Evolutionary conservation across 768 basidiomycete genomes (phyloP).

Genomic region (Lactarius sp.): DNA sequence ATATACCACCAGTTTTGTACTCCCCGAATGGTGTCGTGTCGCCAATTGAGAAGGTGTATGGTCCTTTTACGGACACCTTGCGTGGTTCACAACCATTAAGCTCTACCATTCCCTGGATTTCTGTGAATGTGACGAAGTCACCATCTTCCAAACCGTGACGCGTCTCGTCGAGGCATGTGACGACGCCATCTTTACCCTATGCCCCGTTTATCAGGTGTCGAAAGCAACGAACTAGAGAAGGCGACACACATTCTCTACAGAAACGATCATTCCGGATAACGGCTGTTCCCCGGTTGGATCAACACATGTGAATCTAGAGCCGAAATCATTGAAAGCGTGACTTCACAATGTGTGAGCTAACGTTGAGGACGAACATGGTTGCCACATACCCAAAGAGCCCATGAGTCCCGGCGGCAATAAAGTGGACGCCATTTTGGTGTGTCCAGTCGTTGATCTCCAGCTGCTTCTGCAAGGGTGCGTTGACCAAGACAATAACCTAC

Average conservation of each 20-base stretch:
- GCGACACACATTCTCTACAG: constrained; percentile 69
- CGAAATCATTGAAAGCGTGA: constrained; percentile 95
- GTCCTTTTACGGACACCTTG: constrained; percentile 90
- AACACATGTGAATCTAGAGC: constrained; percentile 88
- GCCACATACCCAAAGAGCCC: constrained; percentile 85
- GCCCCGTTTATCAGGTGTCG: constrained; percentile 8
- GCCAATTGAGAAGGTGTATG: constrained; percentile 95
- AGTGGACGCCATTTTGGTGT: constrained; percentile 81
- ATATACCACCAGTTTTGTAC: constrained; percentile 88
- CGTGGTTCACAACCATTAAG: constrained; percentile 88
- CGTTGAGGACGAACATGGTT: constrained; percentile 4
- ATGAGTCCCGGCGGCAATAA: constrained; percentile 85
- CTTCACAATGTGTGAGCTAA: constrained; percentile 38
- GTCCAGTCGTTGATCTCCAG: constrained; percentile 96
- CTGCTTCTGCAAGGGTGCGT: constrained; percentile 71
- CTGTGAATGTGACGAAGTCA: constrained; percentile 93
- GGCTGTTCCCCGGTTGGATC: constrained; percentile 98
- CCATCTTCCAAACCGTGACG: constrained; percentile 98
- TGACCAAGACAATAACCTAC: constrained; percentile 87
- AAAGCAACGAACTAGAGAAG: neutral
- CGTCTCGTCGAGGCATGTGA: constrained; percentile 95
- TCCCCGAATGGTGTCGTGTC: constrained; percentile 74
- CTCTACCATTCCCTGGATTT: constrained; percentile 92
- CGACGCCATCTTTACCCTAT: constrained; percentile 83
- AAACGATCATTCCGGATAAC: constrained; percentile 91